Evolutionary conservation across 345 rosid genomes (phyloP).

Genomic region (Citrus australasica): DNA sequence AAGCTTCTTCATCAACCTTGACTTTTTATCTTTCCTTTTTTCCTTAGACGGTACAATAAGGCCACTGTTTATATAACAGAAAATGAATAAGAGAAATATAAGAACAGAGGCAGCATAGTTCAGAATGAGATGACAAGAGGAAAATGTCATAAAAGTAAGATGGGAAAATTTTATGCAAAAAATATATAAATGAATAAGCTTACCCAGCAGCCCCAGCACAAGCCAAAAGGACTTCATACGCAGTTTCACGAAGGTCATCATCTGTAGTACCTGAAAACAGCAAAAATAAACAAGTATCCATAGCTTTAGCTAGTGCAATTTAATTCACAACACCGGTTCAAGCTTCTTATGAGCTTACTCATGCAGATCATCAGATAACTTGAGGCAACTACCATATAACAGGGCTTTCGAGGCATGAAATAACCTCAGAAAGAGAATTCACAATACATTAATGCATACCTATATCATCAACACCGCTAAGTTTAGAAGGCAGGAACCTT

Average conservation of each 20-base stretch:
- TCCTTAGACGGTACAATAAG: constrained; percentile 91
- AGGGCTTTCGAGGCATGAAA: neutral
- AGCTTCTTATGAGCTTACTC: neutral
- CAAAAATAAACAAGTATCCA: neutral
- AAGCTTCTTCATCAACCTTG: constrained; percentile 90
- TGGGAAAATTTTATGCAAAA: constrained; percentile 6
- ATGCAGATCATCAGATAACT: neutral
- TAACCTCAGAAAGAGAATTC: neutral
- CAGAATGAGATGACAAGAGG: neutral
- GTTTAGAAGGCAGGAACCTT: neutral
- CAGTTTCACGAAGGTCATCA: constrained; percentile 95
- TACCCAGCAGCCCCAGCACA: constrained; percentile 99
- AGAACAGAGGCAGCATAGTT: constrained; percentile 13
- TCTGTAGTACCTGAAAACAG: constrained; percentile 66
- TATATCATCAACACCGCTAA: neutral
- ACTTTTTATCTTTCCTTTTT: constrained; percentile 79
- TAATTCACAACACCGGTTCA: constrained; percentile 1
- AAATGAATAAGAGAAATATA: constrained; percentile 6
- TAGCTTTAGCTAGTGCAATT: neutral
- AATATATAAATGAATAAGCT: constrained; percentile 11
- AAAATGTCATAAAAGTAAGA: neutral
- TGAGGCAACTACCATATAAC: neutral
- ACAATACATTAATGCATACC: neutral
- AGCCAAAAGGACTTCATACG: constrained; percentile 88
- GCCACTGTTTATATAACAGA: constrained; percentile 46